Evolutionary conservation across 805 yeast genomes (phyloP).

Genomic region (Candida ipomoeae): DNA sequence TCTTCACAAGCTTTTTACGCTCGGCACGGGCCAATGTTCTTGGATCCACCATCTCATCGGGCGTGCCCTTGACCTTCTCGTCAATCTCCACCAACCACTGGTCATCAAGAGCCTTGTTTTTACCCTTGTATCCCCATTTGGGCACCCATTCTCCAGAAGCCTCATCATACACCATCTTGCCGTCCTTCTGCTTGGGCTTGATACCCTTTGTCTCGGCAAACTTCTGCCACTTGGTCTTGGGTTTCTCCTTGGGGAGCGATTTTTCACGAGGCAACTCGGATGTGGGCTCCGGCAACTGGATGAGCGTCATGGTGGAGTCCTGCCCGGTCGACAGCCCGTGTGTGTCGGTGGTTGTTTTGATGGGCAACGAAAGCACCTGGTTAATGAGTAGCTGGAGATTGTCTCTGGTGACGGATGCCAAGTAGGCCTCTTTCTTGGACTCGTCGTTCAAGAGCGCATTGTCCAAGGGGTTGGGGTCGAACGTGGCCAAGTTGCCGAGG

Average conservation of each 20-base stretch:
- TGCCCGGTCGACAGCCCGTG: conserved; percentile 55
- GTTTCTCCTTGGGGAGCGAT: conserved; percentile 87
- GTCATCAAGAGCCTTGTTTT: conserved; percentile 77
- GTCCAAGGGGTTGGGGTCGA: conserved; percentile 85
- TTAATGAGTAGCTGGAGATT: conserved; percentile 88
- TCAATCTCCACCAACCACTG: conserved; percentile 97
- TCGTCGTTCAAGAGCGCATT: conserved; percentile 52
- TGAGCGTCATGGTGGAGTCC: conserved; percentile 73
- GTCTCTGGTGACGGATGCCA: conserved; percentile 73
- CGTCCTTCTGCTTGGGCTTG: conserved; percentile 81
- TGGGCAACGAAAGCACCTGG: conserved; percentile 86
- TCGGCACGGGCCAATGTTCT: conserved; percentile 76
- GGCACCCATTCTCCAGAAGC: conserved; percentile 92
- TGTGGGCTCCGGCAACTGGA: conserved; percentile 78
- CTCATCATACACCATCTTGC: conserved; percentile 87
- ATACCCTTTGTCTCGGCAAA: conserved; percentile 97
- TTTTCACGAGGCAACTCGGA: conserved; percentile 91
- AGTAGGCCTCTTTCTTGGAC: conserved; percentile 55
- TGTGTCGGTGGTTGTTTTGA: conserved; percentile 79
- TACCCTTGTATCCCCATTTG: conserved; percentile 97
- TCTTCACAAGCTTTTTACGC: conserved; percentile 79
- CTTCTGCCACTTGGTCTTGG: conserved; percentile 93
- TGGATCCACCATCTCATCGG: conserved; percentile 75
- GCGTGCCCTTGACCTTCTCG: conserved; percentile 54
- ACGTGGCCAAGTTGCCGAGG: conserved; percentile 84